Evolutionary conservation across 495 filamentous ascomycete genomes (phyloP), one percentile per base, ranked within the genome.

Genomic region (Penicillium subrubescens): DNA sequence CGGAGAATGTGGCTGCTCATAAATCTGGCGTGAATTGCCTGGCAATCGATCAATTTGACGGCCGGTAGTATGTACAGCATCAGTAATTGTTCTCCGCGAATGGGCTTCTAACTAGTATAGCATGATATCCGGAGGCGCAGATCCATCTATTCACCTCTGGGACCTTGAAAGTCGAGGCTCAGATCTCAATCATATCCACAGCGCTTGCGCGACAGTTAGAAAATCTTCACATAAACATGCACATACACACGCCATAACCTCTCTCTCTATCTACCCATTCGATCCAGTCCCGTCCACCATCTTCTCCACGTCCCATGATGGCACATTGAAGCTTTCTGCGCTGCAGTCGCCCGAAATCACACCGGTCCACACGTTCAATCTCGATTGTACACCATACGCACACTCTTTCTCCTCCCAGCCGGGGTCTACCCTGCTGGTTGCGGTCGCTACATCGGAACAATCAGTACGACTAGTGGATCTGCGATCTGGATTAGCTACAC

Each of bases 241-340:
- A 12, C 91, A 95, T 73, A 90, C 85, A 53, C 91, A 89, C 67
- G 90, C 92, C 56, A 89, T 97, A 57, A 96, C 93, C 2, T 89
- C 93, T 39, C 77, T 97, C 43, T 91, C 85, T 2, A 96, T 96
- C 77, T 97, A 95, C 69, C 92, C 94, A 4, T 95, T 95, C 68
- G 94, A 83, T 54, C 79, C 79, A 2, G 94, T 79, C 77, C 89
- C 62, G 76, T 85, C 65, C 79, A 82, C 93, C 35, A 95, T 98
- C 67, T 80, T 96, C 12, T 91, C 91, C 1, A 89, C 89, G 12
- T 92, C 92, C 52, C 92, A 92, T 72, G 94, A 97, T 73, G 87
- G 90, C 62, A 91, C 88, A 4, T 81, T 97, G 35, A 94, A 94
- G 73, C 78, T 94, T 3, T 97, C 89, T 70, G 86, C 89, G 10